These are phyloP conservation scores for Neoboletus magnificus DNA, from an alignment of 768 basidiomycete species.

Conservation along the genomic window DNA sequence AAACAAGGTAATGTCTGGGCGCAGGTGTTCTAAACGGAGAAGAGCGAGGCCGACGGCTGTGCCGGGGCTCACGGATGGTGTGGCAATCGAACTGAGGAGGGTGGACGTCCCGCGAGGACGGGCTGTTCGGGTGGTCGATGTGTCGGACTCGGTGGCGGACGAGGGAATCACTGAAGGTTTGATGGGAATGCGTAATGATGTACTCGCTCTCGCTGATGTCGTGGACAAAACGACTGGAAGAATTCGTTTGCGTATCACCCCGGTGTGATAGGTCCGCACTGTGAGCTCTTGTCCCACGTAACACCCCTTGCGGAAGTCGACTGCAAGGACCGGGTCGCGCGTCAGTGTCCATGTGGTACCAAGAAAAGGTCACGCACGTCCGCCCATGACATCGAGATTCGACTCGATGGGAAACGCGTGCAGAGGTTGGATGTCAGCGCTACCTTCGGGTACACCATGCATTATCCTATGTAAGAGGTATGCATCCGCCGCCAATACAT, in stretches of 20 bases:
- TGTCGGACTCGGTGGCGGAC: slow-evolving; percentile 18
- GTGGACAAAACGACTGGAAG: slow-evolving; percentile 64
- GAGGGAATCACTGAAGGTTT: slow-evolving; percentile 19
- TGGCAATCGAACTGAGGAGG: slow-evolving; percentile 55
- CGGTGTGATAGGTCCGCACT: slow-evolving; percentile 94
- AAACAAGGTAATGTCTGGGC: slow-evolving; percentile 22
- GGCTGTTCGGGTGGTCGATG: slow-evolving; percentile 36
- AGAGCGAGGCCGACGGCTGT: slow-evolving; percentile 71
- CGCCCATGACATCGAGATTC: slow-evolving; percentile 93
- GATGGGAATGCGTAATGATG: slow-evolving; percentile 22
- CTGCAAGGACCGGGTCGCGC: slow-evolving; percentile 36
- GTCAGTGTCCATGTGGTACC: not conserved
- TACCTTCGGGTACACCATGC: slow-evolving; percentile 87
- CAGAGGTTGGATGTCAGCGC: slow-evolving; percentile 67
- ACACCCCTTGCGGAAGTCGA: slow-evolving; percentile 97
- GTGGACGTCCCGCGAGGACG: slow-evolving; percentile 74
- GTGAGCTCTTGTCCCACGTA: slow-evolving; percentile 98
- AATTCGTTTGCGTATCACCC: slow-evolving; percentile 85
- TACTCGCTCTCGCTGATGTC: slow-evolving; percentile 17
- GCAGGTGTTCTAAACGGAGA: slow-evolving; percentile 68
- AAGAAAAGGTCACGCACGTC: slow-evolving; percentile 51
- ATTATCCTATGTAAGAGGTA: slow-evolving; percentile 78
- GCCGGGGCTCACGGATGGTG: slow-evolving; percentile 15
- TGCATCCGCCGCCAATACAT: slow-evolving; percentile 47
- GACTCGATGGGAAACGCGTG: slow-evolving; percentile 92